A percentile compares a stretch with the other conserved stretches of the same genome.
These are phyloP conservation scores for Colletotrichum kahawae DNA, from an alignment of 2,329 filamentous ascomycete genomes.

Conservation along the genomic window DNA sequence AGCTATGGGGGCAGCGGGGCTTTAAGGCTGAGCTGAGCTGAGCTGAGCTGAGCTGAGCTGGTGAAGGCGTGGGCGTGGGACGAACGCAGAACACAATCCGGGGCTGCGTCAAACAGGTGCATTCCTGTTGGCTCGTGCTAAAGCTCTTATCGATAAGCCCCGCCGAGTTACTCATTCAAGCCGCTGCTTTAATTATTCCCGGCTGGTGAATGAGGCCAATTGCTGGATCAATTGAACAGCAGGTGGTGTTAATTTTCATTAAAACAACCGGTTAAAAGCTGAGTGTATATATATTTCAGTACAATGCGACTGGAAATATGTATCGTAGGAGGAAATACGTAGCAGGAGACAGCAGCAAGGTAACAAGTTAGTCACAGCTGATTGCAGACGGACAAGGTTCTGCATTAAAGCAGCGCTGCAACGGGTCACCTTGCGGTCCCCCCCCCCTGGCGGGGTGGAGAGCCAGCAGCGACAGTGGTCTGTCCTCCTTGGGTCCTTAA, in stretches of 20 bases:
- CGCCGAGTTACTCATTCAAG: conserved; percentile 18
- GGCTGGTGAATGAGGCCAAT: not conserved
- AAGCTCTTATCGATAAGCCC: conserved; percentile 26
- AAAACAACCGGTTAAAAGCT: not conserved
- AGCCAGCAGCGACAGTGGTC: not conserved
- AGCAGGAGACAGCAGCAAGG: not conserved
- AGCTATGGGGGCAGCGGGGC: not conserved
- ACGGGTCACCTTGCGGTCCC: not conserved
- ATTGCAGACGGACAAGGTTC: not conserved
- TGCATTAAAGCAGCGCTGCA: conserved; percentile 6
- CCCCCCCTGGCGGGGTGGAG: not conserved
- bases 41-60: not conserved
- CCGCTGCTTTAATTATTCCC: conserved; percentile 1
- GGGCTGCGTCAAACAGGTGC: not conserved
- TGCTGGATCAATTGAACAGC: not conserved
- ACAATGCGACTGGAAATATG: not conserved
- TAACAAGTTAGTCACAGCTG: not conserved
- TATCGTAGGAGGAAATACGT: not conserved
- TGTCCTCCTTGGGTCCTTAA: not conserved
- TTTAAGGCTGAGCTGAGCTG: not conserved
- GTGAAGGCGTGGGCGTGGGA: not conserved
- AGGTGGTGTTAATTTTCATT: not conserved
- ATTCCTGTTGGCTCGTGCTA: conserved; percentile 13
- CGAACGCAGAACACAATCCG: not conserved
- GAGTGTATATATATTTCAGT: not conserved